Conservation (phyloP, 2,329 filamentous ascomycete genomes). For the Arachnopeziza araneosa region DNA sequence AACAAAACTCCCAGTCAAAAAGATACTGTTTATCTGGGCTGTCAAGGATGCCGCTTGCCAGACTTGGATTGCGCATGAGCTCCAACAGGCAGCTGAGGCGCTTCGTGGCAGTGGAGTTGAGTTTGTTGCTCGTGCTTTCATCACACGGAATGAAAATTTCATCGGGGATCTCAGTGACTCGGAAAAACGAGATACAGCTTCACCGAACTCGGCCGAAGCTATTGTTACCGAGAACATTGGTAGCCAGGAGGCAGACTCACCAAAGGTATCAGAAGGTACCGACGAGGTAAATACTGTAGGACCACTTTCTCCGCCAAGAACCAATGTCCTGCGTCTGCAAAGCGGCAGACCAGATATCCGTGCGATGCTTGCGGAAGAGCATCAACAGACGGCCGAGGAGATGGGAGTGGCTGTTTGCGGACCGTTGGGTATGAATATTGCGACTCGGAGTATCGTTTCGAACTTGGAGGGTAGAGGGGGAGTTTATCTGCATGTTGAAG, state of each 20-base stretch:
- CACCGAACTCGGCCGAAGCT: not conserved
- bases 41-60: slow-evolving; percentile 50
- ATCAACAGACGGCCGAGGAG: slow-evolving; percentile 54
- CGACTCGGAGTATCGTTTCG: slow-evolving; percentile 5
- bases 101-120: slow-evolving; percentile 43
- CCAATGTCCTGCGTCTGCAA: not conserved
- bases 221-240: not conserved
- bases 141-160: slow-evolving; percentile 37
- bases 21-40: slow-evolving; percentile 49
- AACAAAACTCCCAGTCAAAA: slow-evolving; percentile 37
- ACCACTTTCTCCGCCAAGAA: not conserved
- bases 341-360: slow-evolving; percentile 39
- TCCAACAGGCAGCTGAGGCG: slow-evolving; percentile 29
- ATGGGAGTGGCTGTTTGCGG: slow-evolving; percentile 58
- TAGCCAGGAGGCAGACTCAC: not conserved
- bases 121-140: slow-evolving; percentile 47
- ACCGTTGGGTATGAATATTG: slow-evolving; percentile 47
- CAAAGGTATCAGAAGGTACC: not conserved
- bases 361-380: slow-evolving; percentile 44
- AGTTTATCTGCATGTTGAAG: not conserved
- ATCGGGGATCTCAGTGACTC: not conserved
- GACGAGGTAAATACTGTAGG: not conserved
- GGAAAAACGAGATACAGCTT: not conserved
- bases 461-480: not conserved
- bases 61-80: slow-evolving; percentile 38